phyloP scores from a whole-genome alignment of 805 yeast genomes.

The Saccharomycopsis fermentans region DNA sequence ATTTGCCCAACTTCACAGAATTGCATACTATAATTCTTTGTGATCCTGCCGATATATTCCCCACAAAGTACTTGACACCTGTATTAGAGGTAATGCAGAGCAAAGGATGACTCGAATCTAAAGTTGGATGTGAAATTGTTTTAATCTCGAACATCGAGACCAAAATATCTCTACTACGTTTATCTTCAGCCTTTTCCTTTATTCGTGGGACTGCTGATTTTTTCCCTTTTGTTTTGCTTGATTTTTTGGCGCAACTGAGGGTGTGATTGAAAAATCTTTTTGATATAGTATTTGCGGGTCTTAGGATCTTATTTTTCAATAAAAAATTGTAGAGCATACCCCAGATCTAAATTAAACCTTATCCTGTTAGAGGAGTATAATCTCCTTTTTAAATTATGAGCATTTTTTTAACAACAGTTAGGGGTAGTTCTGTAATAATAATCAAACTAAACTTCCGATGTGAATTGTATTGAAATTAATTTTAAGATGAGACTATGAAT shows the following conservation, averaged over 20 bases:
- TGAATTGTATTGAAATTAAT: no score
- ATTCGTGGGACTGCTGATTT: neutral
- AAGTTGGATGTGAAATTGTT: conserved; percentile 28
- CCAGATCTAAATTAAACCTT: neutral
- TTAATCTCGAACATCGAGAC: conserved; percentile 10
- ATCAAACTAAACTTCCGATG: no score
- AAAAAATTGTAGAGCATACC: neutral
- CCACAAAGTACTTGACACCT: conserved; percentile 57
- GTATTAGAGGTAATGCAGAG: conserved; percentile 35
- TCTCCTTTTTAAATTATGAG: no score
- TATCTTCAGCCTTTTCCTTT: neutral
- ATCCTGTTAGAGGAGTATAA: no score
- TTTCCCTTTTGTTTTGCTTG: neutral
- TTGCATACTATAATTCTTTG: conserved; percentile 65
- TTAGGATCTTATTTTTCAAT: neutral
- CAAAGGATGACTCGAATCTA: conserved; percentile 40
- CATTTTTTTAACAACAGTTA: no score
- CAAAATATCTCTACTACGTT: neutral
- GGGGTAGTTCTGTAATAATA: no score
- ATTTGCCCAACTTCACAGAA: conserved; percentile 44
- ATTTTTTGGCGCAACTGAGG: neutral
- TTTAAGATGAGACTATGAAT: no score
- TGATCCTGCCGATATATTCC: conserved; percentile 76
- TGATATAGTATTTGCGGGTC: neutral
- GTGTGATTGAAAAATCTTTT: neutral